Base-by-base conservation (phyloP, 345 rosid genomes). In the Citrus reticulata region DNA sequence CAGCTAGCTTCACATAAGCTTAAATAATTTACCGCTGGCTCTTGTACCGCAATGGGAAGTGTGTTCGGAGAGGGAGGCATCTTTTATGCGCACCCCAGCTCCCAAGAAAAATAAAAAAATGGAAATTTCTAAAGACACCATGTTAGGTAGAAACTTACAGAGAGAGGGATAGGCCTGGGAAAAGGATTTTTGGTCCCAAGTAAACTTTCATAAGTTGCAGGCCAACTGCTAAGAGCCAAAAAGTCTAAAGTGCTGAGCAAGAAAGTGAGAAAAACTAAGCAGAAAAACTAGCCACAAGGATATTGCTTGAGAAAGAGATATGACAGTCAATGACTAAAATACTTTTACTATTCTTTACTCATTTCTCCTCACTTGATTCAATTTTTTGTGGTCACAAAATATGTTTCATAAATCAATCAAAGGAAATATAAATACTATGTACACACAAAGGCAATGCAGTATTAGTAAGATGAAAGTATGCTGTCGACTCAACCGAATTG, bases 141-240 rank as follows among this genome's bases (percentile, higher is more conserved):
- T 9, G 37, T 13, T 25, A 24, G 27, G 27, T 5, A n/a, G 29
- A 11, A 66, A 81, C 93, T 87, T 83, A 91, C 95, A 1, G 91
- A 66, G 7, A 92, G 92, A 76, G 91, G 96, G 42, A 92, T 68
- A 3, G 89, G 87, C 55, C 72, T 81, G 39, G 79, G 83, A 49
- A 88, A 90, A 46, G 89, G 88, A 73, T 79, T 85, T 81, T 81
- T 87, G 66, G 83, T 73, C 25, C 82, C 90, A 2, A 90, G 89
- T 69, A 92, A 77, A 68, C 88, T 89, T 73, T 92, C 91, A 39
- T 90, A 89, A n/a, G 90, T 84, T 55, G 88, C 87, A 80, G 87
- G 86, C 87, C 81, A 84, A 78, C 90, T 88, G 83, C 78, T 27
- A 54, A 80, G 20, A 74, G 20, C 22, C 34, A 46, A 82, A 55